Conservation (phyloP, 257 asterid genomes). For the Solanum tacnaense region DNA sequence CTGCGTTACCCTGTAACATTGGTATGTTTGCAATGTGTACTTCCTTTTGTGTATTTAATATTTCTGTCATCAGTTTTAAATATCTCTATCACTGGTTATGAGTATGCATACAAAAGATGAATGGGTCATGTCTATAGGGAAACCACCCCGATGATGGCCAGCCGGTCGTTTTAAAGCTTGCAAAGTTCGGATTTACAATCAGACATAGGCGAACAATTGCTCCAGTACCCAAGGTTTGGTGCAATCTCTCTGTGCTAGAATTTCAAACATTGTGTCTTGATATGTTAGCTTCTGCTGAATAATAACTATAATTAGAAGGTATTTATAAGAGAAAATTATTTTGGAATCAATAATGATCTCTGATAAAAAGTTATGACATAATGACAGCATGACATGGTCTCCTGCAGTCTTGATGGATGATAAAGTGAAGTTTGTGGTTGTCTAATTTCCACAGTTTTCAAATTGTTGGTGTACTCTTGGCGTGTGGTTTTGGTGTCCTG, state of each 20-base stretch:
- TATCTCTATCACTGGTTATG: slow-evolving; percentile 1
- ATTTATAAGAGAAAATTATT: neutral
- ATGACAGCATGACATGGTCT: neutral
- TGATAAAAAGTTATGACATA: neutral
- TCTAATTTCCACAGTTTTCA: neutral
- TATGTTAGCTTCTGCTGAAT: neutral
- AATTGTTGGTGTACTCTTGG: neutral
- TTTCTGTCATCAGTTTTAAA: neutral
- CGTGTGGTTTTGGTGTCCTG: neutral
- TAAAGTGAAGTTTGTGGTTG: neutral
- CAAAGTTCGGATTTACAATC: slow-evolving; percentile 49
- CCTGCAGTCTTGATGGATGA: neutral
- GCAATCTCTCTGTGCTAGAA: neutral
- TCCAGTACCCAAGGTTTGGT: slow-evolving; percentile 67
- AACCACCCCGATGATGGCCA: slow-evolving; percentile 64
- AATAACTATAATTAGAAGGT: neutral
- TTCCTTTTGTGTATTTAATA: neutral
- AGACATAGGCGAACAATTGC: slow-evolving; percentile 52
- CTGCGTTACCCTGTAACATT: slow-evolving; percentile 75
- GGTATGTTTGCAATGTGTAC: slow-evolving; percentile 24
- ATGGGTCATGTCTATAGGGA: slow-evolving; percentile 35
- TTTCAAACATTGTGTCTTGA: neutral
- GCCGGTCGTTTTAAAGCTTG: slow-evolving; percentile 50
- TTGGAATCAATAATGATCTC: neutral
- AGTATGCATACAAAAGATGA: slow-evolving; percentile 1